Evolutionary conservation across 2,329 filamentous ascomycete genomes (phyloP).

Genomic region (Diaporthe sp.): DNA sequence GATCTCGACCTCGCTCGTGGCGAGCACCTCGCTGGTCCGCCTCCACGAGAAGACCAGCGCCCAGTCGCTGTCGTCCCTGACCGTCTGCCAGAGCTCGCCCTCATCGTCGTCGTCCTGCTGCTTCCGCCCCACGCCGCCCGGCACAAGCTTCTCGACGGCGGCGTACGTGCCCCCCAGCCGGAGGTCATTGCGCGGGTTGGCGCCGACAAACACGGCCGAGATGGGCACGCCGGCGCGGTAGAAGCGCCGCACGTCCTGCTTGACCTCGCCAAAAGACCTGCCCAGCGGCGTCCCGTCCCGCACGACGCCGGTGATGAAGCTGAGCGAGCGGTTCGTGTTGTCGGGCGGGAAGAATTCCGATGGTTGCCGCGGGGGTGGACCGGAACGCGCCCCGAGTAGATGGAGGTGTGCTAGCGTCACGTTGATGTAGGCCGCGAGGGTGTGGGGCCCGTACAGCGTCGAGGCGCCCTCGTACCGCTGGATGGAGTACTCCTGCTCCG

Average conservation of each 20-base stretch:
- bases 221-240: conserved; percentile 73
- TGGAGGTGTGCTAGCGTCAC: conserved; percentile 77
- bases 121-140: not conserved
- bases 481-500: conserved; percentile 81
- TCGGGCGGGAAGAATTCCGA: conserved; percentile 75
- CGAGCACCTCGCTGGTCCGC: conserved; percentile 74
- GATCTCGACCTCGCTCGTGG: conserved; percentile 81
- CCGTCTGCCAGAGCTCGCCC: conserved; percentile 65
- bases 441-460: conserved; percentile 86
- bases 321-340: conserved; percentile 78
- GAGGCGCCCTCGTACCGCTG: conserved; percentile 94
- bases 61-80: conserved; percentile 85
- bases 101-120: not conserved
- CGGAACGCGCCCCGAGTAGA: conserved; percentile 65
- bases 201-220: conserved; percentile 79
- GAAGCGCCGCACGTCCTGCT: conserved; percentile 60
- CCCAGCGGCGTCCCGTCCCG: conserved; percentile 75
- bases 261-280: conserved; percentile 76
- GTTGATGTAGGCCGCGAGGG: conserved; percentile 88
- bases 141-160: conserved; percentile 73
- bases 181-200: conserved; percentile 91
- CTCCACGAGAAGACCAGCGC: conserved; percentile 84
- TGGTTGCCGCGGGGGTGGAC: conserved; percentile 49
- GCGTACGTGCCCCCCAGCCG: conserved; percentile 82
- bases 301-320: conserved; percentile 83